Evolutionary conservation across 345 rosid genomes (phyloP).

Genomic region (Sonneratia alba): DNA sequence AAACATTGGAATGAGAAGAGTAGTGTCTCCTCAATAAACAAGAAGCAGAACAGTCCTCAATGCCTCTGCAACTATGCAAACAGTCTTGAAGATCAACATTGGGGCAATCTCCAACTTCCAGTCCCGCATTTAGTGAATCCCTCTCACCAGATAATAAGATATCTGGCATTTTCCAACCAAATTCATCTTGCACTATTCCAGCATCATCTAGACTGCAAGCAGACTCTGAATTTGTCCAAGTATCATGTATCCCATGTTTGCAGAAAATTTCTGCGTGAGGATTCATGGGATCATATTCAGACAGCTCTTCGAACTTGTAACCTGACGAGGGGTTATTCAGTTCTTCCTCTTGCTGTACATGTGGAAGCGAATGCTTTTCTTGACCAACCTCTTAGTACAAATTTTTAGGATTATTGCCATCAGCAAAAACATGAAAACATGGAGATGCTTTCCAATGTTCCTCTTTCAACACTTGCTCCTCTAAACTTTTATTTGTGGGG

Average conservation of each 20-base stretch:
- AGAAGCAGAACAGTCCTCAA: conserved; percentile 13
- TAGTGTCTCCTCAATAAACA: conserved; percentile 19
- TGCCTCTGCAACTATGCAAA: conserved; percentile 19
- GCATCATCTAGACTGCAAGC: conserved; percentile 15
- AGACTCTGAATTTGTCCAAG: conserved; percentile 15
- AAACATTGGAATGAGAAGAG: conserved; percentile 14
- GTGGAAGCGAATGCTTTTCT: background rate
- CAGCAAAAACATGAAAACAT: conserved; percentile 15
- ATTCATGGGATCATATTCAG: conserved; percentile 23
- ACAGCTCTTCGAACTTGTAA: conserved; percentile 23
- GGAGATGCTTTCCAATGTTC: conserved; percentile 33
- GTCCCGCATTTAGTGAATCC: conserved; percentile 16
- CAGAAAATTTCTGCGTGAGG: conserved; percentile 13
- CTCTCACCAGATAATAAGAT: conserved; percentile 23
- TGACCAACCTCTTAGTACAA: conserved; percentile 8
- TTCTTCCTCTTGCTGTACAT: conserved; percentile 5
- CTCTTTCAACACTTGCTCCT: conserved; percentile 27
- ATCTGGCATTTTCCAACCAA: conserved; percentile 19
- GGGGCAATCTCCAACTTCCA: conserved; percentile 7
- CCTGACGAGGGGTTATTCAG: conserved; percentile 15
- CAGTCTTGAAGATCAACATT: conserved; percentile 31
- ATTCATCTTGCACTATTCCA: conserved; percentile 9
- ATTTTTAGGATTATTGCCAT: conserved; percentile 46
- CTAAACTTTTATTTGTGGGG: conserved; percentile 14
- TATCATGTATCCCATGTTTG: conserved; percentile 13